Evolutionary conservation across 495 filamentous ascomycete genomes (phyloP).

Genomic region (Aspergillus cristatus): DNA sequence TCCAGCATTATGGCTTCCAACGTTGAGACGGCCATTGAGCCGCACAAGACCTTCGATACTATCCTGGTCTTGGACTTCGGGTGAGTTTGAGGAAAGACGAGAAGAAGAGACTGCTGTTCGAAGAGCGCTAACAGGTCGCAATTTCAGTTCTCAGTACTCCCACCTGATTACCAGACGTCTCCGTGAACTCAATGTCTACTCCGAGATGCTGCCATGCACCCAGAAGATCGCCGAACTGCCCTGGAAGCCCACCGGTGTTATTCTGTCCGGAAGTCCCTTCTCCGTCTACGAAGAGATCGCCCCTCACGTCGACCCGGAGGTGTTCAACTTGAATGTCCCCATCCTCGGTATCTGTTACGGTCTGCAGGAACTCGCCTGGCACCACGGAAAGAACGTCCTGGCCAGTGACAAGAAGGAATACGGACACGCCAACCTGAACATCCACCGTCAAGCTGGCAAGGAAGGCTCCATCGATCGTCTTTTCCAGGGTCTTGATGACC

Average conservation of each 20-base stretch:
- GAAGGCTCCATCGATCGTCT: constrained; percentile 57
- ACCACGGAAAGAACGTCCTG: constrained; percentile 58
- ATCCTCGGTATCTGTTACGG: constrained; percentile 77
- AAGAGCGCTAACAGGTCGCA: not conserved
- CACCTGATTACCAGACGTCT: constrained; percentile 73
- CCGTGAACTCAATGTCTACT: constrained; percentile 74
- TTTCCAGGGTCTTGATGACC: constrained; percentile 58
- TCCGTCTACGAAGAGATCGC: constrained; percentile 64
- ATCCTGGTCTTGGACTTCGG: constrained; percentile 61
- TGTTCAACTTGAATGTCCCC: constrained; percentile 71
- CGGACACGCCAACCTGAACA: constrained; percentile 51
- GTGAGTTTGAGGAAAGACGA: constrained; percentile 22
- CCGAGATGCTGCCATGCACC: constrained; percentile 90
- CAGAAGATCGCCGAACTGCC: constrained; percentile 68
- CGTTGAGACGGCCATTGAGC: constrained; percentile 14
- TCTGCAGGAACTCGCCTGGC: constrained; percentile 74
- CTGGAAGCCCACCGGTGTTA: constrained; percentile 76
- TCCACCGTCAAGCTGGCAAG: constrained; percentile 27
- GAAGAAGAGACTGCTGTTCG: constrained; percentile 4
- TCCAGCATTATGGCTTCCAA: constrained; percentile 13
- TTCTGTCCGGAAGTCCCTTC: constrained; percentile 62
- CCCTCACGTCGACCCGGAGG: constrained; percentile 67
- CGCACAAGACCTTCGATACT: constrained; percentile 54
- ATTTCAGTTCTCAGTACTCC: constrained; percentile 50
- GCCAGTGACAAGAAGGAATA: constrained; percentile 67